phyloP scores from a whole-genome alignment of 2,329 filamentous ascomycete species.

The Sordariomycetes sp. region DNA sequence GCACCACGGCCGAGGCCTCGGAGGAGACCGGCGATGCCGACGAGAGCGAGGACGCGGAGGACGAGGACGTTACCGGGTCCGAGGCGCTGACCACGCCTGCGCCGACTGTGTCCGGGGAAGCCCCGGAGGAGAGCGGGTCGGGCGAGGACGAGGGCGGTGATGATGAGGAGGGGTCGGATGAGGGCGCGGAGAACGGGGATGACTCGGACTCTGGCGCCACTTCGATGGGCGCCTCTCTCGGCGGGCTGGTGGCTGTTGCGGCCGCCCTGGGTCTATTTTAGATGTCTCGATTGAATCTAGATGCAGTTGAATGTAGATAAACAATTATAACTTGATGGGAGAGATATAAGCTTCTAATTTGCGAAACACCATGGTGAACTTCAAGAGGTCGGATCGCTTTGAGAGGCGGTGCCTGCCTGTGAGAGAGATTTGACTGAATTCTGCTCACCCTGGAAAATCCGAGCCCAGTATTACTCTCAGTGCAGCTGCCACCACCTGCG shows the following conservation, averaged over 20 bases:
- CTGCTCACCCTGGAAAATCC: too few relatives aligned
- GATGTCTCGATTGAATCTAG: neutral
- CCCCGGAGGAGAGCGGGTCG: neutral
- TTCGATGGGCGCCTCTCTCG: neutral
- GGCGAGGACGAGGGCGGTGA: neutral
- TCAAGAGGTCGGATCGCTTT: too few relatives aligned
- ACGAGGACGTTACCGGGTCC: neutral
- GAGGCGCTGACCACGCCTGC: neutral
- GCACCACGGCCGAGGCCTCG: neutral
- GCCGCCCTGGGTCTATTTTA: neutral
- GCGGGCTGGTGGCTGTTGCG: neutral
- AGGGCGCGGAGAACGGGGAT: neutral
- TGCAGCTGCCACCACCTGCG: neutral
- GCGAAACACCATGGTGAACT: neutral
- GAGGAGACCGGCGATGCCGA: neutral
- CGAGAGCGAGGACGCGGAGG: neutral
- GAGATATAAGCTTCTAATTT: neutral
- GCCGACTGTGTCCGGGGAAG: neutral
- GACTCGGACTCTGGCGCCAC: neutral
- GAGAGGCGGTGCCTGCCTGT: too few relatives aligned
- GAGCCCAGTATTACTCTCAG: too few relatives aligned
- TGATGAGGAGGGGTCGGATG: neutral
- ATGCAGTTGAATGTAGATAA: neutral
- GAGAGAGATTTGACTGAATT: too few relatives aligned
- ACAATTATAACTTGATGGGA: neutral